phyloP scores from a whole-genome alignment of 75 land plant genomes.

The Pinus tabuliformis region DNA sequence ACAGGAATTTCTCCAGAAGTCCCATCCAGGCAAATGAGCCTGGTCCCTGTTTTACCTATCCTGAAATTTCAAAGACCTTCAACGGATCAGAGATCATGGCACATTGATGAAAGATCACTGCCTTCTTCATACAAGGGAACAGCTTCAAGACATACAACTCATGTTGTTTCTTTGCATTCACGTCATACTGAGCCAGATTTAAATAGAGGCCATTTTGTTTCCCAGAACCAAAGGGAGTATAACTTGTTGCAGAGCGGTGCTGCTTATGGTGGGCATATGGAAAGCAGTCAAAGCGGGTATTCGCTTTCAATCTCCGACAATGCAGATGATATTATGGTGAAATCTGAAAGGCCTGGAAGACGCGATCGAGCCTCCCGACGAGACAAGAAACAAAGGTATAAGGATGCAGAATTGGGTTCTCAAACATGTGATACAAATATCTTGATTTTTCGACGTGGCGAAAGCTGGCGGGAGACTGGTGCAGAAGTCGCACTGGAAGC shows the following conservation, averaged over 20 bases:
- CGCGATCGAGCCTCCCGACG: not conserved
- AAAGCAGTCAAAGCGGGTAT: not conserved
- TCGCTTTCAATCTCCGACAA: not conserved
- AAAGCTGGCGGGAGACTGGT: conserved; percentile 45
- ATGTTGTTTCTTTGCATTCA: not conserved
- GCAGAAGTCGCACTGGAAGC: conserved; percentile 30
- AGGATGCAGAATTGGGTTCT: conserved; percentile 22
- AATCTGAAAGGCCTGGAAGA: not conserved
- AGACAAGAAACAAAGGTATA: conserved; percentile 1
- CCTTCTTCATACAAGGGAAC: not conserved
- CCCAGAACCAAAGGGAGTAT: not conserved
- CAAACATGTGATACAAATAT: conserved; percentile 39
- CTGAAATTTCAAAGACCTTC: too few relatives aligned
- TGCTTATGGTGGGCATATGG: not conserved
- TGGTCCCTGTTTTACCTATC: not conserved
- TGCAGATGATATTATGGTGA: not conserved
- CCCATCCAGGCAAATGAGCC: not conserved
- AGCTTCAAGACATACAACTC: not conserved
- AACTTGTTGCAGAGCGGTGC: not conserved
- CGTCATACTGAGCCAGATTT: too few relatives aligned
- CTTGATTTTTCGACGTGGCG: conserved; percentile 32
- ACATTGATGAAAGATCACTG: not conserved
- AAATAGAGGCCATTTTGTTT: too few relatives aligned
- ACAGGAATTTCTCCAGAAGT: not conserved
- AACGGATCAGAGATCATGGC: not conserved